Evolutionary conservation across 345 rosid genomes (phyloP).

Genomic region (Eucalyptus marginata): DNA sequence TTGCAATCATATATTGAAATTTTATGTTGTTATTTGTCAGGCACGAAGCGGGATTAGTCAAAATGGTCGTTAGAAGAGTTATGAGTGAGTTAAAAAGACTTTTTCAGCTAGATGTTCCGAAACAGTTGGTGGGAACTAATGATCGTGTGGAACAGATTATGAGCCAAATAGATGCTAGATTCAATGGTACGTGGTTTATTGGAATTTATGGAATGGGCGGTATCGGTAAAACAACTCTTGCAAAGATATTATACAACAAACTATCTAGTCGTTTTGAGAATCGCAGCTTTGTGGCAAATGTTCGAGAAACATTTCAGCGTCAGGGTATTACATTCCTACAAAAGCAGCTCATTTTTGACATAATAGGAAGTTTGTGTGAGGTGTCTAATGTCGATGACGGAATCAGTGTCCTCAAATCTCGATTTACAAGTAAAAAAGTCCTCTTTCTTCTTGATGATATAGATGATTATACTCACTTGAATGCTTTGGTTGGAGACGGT

Average conservation of each 20-base stretch:
- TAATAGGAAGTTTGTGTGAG: not conserved
- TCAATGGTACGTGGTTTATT: not conserved
- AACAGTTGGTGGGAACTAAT: not conserved
- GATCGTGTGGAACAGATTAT: not conserved
- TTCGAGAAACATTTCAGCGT: not conserved
- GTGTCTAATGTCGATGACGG: not conserved
- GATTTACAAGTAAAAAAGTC: not conserved
- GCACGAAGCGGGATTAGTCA: not conserved
- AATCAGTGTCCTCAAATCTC: not conserved
- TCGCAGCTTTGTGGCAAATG: not conserved
- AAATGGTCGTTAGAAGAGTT: not conserved
- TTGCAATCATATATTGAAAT: not conserved
- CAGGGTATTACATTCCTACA: not conserved
- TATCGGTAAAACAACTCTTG: not conserved
- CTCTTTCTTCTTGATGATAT: not conserved
- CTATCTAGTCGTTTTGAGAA: not conserved
- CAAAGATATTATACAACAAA: not conserved
- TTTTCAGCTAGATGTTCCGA: not conserved
- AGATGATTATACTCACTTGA: not conserved
- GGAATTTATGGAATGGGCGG: not conserved
- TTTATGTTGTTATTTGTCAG: not conserved
- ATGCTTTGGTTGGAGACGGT: not conserved
- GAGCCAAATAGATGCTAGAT: not conserved
- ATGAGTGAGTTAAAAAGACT: not conserved
- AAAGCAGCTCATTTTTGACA: not conserved